A percentile compares a stretch with the other conserved stretches of the same genome.
These are phyloP conservation scores for Ophiostoma tasmaniense DNA, from an alignment of 2,329 filamentous ascomycete species.

Conservation along the genomic window DNA sequence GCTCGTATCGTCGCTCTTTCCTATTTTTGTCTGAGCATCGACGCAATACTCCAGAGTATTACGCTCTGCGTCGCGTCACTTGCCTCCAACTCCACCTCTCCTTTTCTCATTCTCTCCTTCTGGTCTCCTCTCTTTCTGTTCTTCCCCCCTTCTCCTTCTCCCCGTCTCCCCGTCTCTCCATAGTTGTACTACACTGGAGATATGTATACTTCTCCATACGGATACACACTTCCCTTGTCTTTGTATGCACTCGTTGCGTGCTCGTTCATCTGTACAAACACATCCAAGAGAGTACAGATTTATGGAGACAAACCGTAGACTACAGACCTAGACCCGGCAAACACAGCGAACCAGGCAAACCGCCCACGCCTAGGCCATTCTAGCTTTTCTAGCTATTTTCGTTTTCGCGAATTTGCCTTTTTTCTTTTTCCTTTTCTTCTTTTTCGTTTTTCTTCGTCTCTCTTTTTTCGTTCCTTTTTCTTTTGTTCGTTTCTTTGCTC, in stretches of 20 bases:
- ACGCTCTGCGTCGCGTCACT: not conserved
- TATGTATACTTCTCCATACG: not conserved
- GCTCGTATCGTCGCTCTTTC: not conserved
- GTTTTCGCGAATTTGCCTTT: not conserved
- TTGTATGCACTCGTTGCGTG: not conserved
- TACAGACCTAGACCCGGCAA: not conserved
- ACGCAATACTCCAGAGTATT: not conserved
- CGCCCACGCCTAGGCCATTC: constrained; percentile 1
- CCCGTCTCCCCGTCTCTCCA: not conserved
- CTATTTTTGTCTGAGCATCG: not conserved
- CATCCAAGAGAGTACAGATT: not conserved
- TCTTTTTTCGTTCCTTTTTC: not conserved
- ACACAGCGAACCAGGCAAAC: not conserved
- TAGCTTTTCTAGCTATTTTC: not conserved
- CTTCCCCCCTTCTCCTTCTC: not conserved
- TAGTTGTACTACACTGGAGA: too few species aligned
- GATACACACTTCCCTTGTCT: not conserved
- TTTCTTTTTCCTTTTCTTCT: not conserved
- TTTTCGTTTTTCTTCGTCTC: not conserved
- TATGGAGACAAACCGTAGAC: not conserved
- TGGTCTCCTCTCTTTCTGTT: not conserved
- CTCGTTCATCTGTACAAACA: not conserved
- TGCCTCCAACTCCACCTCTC: not conserved
- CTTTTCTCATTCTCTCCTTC: not conserved
- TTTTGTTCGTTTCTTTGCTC: too few species aligned